Percentiles rank a stretch among this genome's conserved stretches.
These are phyloP conservation scores for Russula brevipes DNA, from an alignment of 768 basidiomycete species.

Conservation along the genomic window DNA sequence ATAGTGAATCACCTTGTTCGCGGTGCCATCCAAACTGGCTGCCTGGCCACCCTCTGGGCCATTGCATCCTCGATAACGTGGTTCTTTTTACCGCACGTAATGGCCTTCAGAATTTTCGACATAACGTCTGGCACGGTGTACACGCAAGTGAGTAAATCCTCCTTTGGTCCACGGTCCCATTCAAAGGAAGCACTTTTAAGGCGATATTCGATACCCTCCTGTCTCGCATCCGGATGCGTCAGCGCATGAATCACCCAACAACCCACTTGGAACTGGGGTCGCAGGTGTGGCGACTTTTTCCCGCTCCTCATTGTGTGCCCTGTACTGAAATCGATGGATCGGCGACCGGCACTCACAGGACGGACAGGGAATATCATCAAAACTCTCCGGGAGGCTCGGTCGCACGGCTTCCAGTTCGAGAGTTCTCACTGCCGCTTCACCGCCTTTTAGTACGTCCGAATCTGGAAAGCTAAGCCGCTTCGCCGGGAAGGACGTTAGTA, in stretches of 20 bases:
- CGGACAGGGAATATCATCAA: too few relatives aligned
- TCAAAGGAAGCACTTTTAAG: background rate
- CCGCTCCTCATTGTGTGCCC: too few relatives aligned
- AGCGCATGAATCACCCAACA: background rate
- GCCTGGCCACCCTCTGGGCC: background rate
- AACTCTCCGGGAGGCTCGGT: too few relatives aligned
- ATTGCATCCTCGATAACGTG: background rate
- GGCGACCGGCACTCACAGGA: too few relatives aligned
- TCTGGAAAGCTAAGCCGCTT: too few relatives aligned
- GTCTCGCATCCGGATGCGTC: background rate
- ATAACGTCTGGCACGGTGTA: slow-evolving; percentile 5
- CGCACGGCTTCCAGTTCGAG: too few relatives aligned
- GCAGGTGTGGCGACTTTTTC: too few relatives aligned
- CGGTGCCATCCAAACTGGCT: slow-evolving; percentile 1
- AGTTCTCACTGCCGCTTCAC: too few relatives aligned
- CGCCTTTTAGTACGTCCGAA: too few relatives aligned
- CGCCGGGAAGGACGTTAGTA: too few relatives aligned
- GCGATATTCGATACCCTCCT: slow-evolving; percentile 3
- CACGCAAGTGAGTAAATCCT: slow-evolving; percentile 1
- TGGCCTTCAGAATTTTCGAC: background rate
- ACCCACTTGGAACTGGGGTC: background rate
- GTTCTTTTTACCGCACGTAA: background rate
- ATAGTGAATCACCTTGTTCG: background rate
- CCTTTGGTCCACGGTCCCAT: background rate
- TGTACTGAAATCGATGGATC: too few relatives aligned